Evolutionary conservation across 2,329 filamentous ascomycete genomes (phyloP).

Genomic region (Penicillium olsonii): DNA sequence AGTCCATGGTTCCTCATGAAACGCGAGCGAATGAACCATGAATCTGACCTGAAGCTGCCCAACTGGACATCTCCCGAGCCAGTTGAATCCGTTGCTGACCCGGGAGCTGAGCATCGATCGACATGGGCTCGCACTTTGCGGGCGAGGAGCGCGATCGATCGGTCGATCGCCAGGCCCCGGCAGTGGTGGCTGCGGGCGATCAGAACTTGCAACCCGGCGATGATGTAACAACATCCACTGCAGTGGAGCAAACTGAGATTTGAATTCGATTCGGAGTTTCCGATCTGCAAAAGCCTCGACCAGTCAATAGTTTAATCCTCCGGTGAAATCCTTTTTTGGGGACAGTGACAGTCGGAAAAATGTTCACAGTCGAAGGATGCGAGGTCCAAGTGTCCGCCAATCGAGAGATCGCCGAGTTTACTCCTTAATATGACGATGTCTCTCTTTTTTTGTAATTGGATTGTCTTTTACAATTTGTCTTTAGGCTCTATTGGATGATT

Average conservation of each 20-base stretch:
- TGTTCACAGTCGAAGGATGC: too few relatives aligned
- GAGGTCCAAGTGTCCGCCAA: too few relatives aligned
- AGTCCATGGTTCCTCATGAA: background rate
- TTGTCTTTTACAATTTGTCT: too few relatives aligned
- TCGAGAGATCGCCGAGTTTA: background rate
- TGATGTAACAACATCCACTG: background rate
- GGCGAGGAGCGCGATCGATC: slow-evolving; percentile 18
- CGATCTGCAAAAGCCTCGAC: background rate
- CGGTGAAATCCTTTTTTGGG: background rate
- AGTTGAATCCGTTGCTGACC: background rate
- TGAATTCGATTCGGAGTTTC: background rate
- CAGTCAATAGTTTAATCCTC: background rate
- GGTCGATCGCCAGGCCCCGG: slow-evolving; percentile 16
- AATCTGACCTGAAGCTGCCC: slow-evolving; percentile 1
- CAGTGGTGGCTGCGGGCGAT: slow-evolving; percentile 6
- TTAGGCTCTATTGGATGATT: too few relatives aligned
- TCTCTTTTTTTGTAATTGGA: too few relatives aligned
- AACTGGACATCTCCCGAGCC: background rate
- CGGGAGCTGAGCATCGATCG: slow-evolving; percentile 10
- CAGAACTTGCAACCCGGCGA: background rate
- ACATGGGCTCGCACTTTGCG: background rate
- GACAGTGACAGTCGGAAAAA: background rate
- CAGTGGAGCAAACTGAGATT: background rate
- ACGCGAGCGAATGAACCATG: slow-evolving; percentile 13
- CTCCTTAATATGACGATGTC: too few relatives aligned